Evolutionary conservation across 129 eudicot genomes (phyloP), one percentile per base, ranked within the genome.

Genomic region (Saposhnikovia divaricata): DNA sequence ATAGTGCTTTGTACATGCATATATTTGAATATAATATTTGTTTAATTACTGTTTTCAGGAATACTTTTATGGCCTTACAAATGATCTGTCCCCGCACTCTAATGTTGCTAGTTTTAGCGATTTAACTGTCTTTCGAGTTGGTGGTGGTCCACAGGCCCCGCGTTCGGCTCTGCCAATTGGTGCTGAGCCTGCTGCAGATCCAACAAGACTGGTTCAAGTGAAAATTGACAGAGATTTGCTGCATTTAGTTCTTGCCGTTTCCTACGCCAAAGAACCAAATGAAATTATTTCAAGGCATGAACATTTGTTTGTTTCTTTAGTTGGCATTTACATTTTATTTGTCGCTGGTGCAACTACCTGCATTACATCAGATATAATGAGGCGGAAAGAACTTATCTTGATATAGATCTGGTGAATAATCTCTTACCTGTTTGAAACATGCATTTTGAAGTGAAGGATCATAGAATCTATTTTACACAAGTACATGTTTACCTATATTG

Each of bases 71-170:
- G 98, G 98, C 84, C 88, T 85, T 47, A 77, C 96, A 53, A 94
- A 94, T 82, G 98, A 94, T 83, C 97, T 94, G 61, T 91, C 98
- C 9, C 98, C 98, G 0, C 98, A 94, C 84, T 91, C 98, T 19
- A 94, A 91, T 82, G 80, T 82, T 27, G 97, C 87, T 65, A 91
- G 80, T 85, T 91, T 94, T 84, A 94, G 88, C 78, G 97, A 94
- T 72, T 85, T 91, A 82, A 84, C 84, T 81, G 88, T 94, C 77
- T 94, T 88, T 48, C 90, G 88, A 78, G 75, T 92, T 77, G 98
- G 98, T 43, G 97, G 98, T 75, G 98, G 98, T n/a, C 98, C 98
- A 76, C 96, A 86, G 83, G 98, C 98, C 82, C 98, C 98, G 34
- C 93, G 93, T 40, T 94, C 97, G 55, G 98, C 98, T 89, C 85